Base-by-base conservation (phyloP, 345 rosid species). In the Trapa bicornis region DNA sequence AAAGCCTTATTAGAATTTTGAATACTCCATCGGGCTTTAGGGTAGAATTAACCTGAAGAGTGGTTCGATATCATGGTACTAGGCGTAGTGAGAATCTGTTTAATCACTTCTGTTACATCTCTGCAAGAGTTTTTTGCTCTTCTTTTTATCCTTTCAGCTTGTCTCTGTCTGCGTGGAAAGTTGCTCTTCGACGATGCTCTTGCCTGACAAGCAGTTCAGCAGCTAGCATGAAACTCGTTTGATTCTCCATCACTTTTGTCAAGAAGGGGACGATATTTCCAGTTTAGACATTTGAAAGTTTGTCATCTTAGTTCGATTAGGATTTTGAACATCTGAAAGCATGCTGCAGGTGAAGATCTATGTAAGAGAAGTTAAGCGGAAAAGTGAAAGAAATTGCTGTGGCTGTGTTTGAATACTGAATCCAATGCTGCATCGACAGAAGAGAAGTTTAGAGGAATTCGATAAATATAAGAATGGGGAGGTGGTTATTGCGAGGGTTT, bases 81-180 rank as follows among this genome's bases (percentile, higher is more conserved):
- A n/a, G 60, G 11, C 5, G 29, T 2, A 54, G 35, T 54, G 17
- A 58, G 63, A 58, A 32, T 33, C 63, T 6, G 35, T 33, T 35
- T 8, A 32, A 58, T 38, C 15, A 58, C 63, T 58, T 50, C 22
- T 50, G 22, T 14, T 50, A 29, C 1, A 17, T 15, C 22, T 58
- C 37, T 54, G 60, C 60, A 54, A n/a, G n/a, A 50, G 54, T 54
- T 54, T 54, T 54, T 54, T 54, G 60, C 11, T 54, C 35, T 58
- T 37, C 38, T 58, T 58, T 58, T 37, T 58, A 22, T 58, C 63
- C 37, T 2, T 58, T 33, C 9, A 7, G 38, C 37, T 10, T 35
- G 63, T 8, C 38, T 58, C 13, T 33, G 63, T 58, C 63, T 35
- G 32, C 37, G 9, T 32, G 15, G 15, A 13, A 3, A 32, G 38